A percentile compares a stretch with the other conserved stretches of the same genome.
Conservation (phyloP, 768 basidiomycete genomes). For the Amanita rimosa region DNA sequence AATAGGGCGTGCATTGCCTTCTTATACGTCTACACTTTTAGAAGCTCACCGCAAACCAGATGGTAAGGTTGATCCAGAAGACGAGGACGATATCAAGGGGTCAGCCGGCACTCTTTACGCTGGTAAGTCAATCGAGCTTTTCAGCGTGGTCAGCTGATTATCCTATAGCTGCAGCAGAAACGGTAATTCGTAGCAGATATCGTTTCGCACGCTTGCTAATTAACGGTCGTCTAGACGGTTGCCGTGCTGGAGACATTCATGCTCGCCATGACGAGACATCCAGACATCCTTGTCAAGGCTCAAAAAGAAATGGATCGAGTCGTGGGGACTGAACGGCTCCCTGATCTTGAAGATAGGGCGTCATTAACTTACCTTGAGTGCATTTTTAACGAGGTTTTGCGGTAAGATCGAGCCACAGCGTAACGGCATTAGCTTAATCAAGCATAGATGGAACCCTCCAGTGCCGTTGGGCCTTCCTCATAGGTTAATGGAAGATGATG, state of each 20-base stretch:
- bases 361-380: conserved; percentile 37
- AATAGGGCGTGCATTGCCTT: conserved; percentile 30
- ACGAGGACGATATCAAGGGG: conserved; percentile 44
- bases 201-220: background rate
- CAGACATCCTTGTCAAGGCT: conserved; percentile 33
- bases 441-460: conserved; percentile 32
- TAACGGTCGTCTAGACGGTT: conserved; percentile 27
- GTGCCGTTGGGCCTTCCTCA: conserved; percentile 42
- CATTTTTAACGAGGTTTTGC: conserved; percentile 34
- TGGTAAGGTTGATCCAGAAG: conserved; percentile 24
- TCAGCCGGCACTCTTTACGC: conserved; percentile 42
- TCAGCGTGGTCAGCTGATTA: background rate
- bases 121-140: conserved; percentile 19
- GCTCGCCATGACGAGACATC: conserved; percentile 43
- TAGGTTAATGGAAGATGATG: conserved; percentile 38
- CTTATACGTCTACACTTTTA: conserved; percentile 33
- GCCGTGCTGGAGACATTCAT: conserved; percentile 37
- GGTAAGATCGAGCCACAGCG: conserved; percentile 19
- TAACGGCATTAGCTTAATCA: conserved; percentile 3
- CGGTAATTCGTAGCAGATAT: conserved; percentile 10
- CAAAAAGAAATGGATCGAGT: conserved; percentile 43
- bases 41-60: conserved; percentile 25
- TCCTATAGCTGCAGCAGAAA: conserved; percentile 24
- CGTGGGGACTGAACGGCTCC: conserved; percentile 33
- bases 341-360: conserved; percentile 30